A percentile compares a stretch with the other conserved stretches of the same genome.
Evolutionary conservation across 257 asterid species (phyloP).

Genomic region (Nicotiana sylvestris): DNA sequence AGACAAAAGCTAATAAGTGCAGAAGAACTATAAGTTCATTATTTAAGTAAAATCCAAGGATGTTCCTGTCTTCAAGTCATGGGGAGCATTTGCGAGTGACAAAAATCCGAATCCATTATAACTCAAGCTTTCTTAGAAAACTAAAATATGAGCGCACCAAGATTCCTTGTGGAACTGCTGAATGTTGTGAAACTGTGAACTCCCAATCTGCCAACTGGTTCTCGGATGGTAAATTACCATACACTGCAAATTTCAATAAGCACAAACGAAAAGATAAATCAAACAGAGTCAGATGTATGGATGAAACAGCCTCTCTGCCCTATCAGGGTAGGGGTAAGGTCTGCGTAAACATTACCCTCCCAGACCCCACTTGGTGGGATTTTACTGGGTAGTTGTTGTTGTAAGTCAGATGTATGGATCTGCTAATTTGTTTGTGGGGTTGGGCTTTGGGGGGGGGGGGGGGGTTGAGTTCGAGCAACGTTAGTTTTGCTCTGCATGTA

Average conservation of each 20-base stretch:
- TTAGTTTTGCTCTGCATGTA: neutral
- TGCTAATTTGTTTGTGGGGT: neutral
- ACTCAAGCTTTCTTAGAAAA: conserved; percentile 9
- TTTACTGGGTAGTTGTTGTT: too few relatives aligned
- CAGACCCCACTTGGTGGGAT: too few relatives aligned
- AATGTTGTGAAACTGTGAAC: conserved; percentile 86
- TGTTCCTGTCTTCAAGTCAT: neutral
- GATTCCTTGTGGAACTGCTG: conserved; percentile 52
- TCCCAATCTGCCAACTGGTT: conserved; percentile 90
- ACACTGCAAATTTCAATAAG: conserved; percentile 49
- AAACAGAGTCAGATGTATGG: neutral
- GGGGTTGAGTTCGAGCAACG: too few relatives aligned
- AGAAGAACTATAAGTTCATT: neutral
- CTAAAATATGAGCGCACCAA: conserved; percentile 26
- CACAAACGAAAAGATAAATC: neutral
- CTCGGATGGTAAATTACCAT: conserved; percentile 87
- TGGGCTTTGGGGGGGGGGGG: neutral
- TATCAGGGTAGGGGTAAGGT: too few relatives aligned
- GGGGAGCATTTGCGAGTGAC: neutral
- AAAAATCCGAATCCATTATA: neutral
- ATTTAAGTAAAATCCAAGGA: neutral
- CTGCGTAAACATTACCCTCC: too few relatives aligned
- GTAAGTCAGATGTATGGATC: neutral
- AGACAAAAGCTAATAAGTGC: neutral
- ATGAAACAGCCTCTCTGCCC: neutral